Evolutionary conservation across 768 basidiomycete genomes (phyloP).

Genomic region (Megacollybia marginata): DNA sequence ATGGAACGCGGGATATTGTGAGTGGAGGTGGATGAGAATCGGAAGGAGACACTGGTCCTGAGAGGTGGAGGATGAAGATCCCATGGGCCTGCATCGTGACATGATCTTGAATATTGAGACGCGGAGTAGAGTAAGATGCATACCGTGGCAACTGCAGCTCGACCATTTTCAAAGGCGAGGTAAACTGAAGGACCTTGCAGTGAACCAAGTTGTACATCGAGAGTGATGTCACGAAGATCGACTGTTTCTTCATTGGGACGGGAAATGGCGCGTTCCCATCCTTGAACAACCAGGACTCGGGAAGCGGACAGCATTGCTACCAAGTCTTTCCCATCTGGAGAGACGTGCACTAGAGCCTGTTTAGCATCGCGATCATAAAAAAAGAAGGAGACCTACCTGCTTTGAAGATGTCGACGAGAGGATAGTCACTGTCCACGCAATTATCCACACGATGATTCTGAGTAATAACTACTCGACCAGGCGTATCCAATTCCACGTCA

Average conservation of each 20-base stretch:
- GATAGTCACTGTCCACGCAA: not conserved
- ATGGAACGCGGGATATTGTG: conserved; percentile 19
- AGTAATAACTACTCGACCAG: conserved; percentile 2
- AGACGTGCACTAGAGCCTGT: conserved; percentile 32
- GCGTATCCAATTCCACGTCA: not conserved
- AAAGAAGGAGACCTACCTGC: conserved; percentile 28
- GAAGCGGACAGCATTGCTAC: conserved; percentile 30
- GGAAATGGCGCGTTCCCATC: conserved; percentile 31
- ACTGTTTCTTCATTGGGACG: conserved; percentile 5
- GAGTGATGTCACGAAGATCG: conserved; percentile 22
- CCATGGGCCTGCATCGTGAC: conserved; percentile 18
- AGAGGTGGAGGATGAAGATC: conserved; percentile 15
- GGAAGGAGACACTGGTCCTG: not conserved
- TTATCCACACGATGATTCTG: not conserved
- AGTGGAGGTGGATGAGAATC: not conserved
- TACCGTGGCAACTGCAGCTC: conserved; percentile 44
- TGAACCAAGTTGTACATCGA: conserved; percentile 35
- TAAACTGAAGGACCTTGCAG: conserved; percentile 33
- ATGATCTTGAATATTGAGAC: conserved; percentile 1
- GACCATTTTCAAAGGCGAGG: conserved; percentile 38
- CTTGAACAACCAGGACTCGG: conserved; percentile 31
- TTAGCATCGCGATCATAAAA: not conserved
- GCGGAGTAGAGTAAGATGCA: conserved; percentile 6
- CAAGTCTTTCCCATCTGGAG: conserved; percentile 41
- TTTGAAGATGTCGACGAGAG: conserved; percentile 34